Conservation (phyloP, 129 eudicot species). For the Chrysanthemum seticuspe region DNA sequence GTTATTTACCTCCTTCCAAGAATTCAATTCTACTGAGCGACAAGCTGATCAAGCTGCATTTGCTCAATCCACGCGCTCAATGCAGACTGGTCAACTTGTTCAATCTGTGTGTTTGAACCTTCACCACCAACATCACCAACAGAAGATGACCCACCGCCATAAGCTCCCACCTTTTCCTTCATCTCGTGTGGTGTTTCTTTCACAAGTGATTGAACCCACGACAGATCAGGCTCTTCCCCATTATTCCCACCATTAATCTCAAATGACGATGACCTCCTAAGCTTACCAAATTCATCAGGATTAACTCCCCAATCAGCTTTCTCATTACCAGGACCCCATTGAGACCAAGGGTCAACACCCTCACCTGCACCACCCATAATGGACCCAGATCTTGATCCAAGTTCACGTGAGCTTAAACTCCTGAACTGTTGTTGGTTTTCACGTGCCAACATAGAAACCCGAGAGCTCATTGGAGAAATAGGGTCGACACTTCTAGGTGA, state of each 20-base stretch:
- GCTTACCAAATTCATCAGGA: slow-evolving; percentile 46
- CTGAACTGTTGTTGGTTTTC: slow-evolving; percentile 68
- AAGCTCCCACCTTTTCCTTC: slow-evolving; percentile 40
- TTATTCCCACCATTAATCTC: slow-evolving; percentile 44
- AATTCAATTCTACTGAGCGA: slow-evolving; percentile 49
- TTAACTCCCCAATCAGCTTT: slow-evolving; percentile 56
- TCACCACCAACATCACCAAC: slow-evolving; percentile 22
- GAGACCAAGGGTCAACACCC: slow-evolving; percentile 43
- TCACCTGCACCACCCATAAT: slow-evolving; percentile 35
- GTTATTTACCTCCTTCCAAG: slow-evolving; percentile 41
- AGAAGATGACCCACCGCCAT: slow-evolving; percentile 10
- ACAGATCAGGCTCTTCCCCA: slow-evolving; percentile 76
- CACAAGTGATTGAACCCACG: slow-evolving; percentile 93
- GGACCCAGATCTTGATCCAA: slow-evolving; percentile 50
- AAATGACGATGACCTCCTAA: slow-evolving; percentile 61
- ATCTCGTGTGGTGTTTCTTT: slow-evolving; percentile 67
- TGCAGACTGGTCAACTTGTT: slow-evolving; percentile 54
- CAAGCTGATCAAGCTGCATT: slow-evolving; percentile 78
- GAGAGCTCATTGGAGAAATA: slow-evolving; percentile 74
- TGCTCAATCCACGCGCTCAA: slow-evolving; percentile 75
- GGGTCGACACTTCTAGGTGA: slow-evolving; percentile 78
- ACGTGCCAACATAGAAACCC: slow-evolving; percentile 55
- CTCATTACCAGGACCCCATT: slow-evolving; percentile 54
- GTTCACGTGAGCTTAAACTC: slow-evolving; percentile 82
- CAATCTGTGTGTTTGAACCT: slow-evolving; percentile 31